Evolutionary conservation across 305 asterid species (phyloP).

Genomic region (Ilex paraguariensis): DNA sequence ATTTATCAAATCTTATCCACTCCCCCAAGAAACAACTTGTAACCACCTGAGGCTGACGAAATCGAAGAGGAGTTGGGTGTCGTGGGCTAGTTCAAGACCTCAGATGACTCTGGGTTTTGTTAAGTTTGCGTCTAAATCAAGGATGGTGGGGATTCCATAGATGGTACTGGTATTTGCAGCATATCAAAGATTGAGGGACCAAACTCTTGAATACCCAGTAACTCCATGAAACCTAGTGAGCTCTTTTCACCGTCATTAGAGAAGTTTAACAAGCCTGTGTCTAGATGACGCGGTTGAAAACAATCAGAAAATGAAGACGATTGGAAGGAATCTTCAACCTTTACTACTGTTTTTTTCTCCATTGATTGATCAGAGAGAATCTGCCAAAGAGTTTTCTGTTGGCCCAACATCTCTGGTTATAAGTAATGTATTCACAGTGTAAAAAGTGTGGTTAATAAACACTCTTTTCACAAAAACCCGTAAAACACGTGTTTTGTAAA

Average conservation of each 20-base stretch:
- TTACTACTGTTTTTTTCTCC: conserved; percentile 15
- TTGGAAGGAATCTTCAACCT: conserved; percentile 36
- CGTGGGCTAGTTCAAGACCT: conserved; percentile 40
- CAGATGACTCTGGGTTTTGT: conserved; percentile 11
- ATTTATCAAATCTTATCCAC: too few relatives aligned
- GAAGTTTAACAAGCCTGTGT: conserved; percentile 19
- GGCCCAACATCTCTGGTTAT: too few relatives aligned
- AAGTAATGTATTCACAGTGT: too few relatives aligned
- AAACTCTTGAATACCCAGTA: conserved; percentile 42
- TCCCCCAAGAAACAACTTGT: too few relatives aligned
- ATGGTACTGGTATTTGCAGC: conserved; percentile 9
- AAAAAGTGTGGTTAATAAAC: too few relatives aligned
- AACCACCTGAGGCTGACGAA: conserved; percentile 51
- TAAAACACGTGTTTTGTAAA: too few relatives aligned
- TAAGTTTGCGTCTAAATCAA: too few relatives aligned
- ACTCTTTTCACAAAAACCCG: too few relatives aligned
- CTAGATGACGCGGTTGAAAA: conserved; percentile 7
- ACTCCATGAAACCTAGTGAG: conserved; percentile 62
- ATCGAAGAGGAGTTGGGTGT: conserved; percentile 62
- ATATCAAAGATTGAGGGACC: conserved; percentile 27
- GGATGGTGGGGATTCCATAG: not conserved
- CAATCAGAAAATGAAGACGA: conserved; percentile 27
- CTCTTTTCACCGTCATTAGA: conserved; percentile 14
- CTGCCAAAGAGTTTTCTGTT: too few relatives aligned
- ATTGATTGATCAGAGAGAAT: not conserved